Percentiles rank a stretch among this genome's conserved stretches.
phyloP scores from a whole-genome alignment of 345 rosid genomes.

The Lepidium sativum region DNA sequence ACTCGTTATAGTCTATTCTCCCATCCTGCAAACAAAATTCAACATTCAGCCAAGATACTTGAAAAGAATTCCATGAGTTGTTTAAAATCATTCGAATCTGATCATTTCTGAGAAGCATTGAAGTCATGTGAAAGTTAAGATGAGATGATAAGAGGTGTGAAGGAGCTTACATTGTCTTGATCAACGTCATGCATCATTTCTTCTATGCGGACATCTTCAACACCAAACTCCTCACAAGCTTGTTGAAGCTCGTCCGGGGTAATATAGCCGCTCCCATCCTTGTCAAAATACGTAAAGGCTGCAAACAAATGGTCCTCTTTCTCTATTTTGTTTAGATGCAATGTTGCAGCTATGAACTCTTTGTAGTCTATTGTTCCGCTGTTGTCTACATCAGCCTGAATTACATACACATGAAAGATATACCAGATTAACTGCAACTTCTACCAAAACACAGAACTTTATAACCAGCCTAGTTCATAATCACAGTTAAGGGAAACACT shows the following conservation, averaged over 20 bases:
- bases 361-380: constrained; percentile 80
- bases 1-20: constrained; percentile 69
- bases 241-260: constrained; percentile 85
- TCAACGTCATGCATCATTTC: constrained; percentile 75
- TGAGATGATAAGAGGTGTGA: background rate
- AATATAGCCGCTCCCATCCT: constrained; percentile 91
- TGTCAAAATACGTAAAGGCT: constrained; percentile 80
- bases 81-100: background rate
- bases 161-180: constrained; percentile 60
- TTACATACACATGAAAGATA: constrained; percentile 12
- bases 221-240: constrained; percentile 80
- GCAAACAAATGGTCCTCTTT: constrained; percentile 71
- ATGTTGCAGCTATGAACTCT: constrained; percentile 82
- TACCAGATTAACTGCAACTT: background rate
- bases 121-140: background rate
- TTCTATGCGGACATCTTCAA: constrained; percentile 60
- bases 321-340: constrained; percentile 81
- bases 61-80: background rate
- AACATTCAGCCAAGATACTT: background rate
- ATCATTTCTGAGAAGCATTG: background rate
- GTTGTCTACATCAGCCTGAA: constrained; percentile 82
- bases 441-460: background rate
- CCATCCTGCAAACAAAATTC: constrained; percentile 51
- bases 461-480: background rate
- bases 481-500: background rate